phyloP scores from a whole-genome alignment of 1,284 basidiomycete species.

The Albatrellus sp. region DNA sequence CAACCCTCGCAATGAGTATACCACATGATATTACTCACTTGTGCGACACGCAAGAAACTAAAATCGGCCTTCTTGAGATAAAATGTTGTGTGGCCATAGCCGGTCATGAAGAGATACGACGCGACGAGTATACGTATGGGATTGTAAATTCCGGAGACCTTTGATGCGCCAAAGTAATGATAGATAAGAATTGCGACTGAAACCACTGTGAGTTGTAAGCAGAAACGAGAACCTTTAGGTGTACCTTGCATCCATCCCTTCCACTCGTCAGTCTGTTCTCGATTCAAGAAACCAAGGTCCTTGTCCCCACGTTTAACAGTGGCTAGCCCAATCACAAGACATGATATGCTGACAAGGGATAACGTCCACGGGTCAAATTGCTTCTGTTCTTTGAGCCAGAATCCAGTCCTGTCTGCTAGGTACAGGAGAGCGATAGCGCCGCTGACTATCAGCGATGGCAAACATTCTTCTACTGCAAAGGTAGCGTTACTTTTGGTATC shows the following conservation, averaged over 20 bases:
- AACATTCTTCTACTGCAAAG: slow-evolving; percentile 25
- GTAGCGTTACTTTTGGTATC: slow-evolving; percentile 7
- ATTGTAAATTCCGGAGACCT: slow-evolving; percentile 83
- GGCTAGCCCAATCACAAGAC: slow-evolving; percentile 45
- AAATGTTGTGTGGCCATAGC: slow-evolving; percentile 64
- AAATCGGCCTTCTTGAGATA: slow-evolving; percentile 83
- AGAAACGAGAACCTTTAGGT: slow-evolving; percentile 15
- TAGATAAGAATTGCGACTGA: slow-evolving; percentile 80
- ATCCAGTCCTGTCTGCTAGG: slow-evolving; percentile 66
- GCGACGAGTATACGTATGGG: slow-evolving; percentile 80
- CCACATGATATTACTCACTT: slow-evolving; percentile 25
- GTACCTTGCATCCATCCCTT: slow-evolving; percentile 94
- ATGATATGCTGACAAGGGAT: slow-evolving; percentile 38
- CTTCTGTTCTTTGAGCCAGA: slow-evolving; percentile 86
- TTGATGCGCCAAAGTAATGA: slow-evolving; percentile 80
- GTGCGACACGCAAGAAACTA: slow-evolving; percentile 61
- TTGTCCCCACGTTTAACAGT: slow-evolving; percentile 64
- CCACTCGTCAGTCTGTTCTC: slow-evolving; percentile 90
- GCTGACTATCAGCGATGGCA: slow-evolving; percentile 51
- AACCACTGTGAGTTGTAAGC: slow-evolving; percentile 2
- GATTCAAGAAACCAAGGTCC: slow-evolving; percentile 78
- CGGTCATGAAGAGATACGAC: slow-evolving; percentile 75
- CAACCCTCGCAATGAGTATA: not conserved
- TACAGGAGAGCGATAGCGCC: slow-evolving; percentile 55
- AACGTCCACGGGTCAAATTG: slow-evolving; percentile 65